Conservation (phyloP, 306 rosid species). For the Cucurbita moschata region DNA sequence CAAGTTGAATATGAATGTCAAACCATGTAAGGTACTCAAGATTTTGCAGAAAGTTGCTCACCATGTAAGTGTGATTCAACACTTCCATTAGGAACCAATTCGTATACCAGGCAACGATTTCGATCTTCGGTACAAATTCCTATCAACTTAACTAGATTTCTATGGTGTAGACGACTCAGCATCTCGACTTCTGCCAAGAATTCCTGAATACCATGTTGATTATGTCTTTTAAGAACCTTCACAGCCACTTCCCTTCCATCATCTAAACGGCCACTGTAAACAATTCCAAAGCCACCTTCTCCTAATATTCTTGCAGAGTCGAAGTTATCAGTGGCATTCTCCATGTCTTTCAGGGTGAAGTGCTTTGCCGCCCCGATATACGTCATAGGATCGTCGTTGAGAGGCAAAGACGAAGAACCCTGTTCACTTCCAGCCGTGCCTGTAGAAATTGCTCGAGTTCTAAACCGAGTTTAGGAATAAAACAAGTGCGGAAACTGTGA, state of each 20-base stretch:
- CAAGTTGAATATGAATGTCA: not conserved
- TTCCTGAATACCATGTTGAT: conserved; percentile 76
- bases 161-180: conserved; percentile 92
- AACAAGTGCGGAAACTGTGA: not conserved
- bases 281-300: conserved; percentile 98
- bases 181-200: conserved; percentile 97
- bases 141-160: conserved; percentile 72
- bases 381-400: conserved; percentile 36
- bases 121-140: conserved; percentile 79
- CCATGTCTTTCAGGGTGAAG: conserved; percentile 56
- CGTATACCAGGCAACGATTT: conserved; percentile 82
- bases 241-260: conserved; percentile 89
- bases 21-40: not conserved
- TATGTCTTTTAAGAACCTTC: conserved; percentile 79
- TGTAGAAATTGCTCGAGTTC: not conserved
- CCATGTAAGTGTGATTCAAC: conserved; percentile 94
- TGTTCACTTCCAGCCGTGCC: conserved; percentile 19
- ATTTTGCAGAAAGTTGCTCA: conserved; percentile 13
- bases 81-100: conserved; percentile 92
- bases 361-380: conserved; percentile 67
- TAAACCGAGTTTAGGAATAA: not conserved
- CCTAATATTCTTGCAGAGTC: conserved; percentile 77
- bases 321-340: conserved; percentile 67
- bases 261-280: conserved; percentile 54
- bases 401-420: conserved; percentile 39